Conservation (phyloP, 2,329 filamentous ascomycete genomes). For the Penicillium sp. region DNA sequence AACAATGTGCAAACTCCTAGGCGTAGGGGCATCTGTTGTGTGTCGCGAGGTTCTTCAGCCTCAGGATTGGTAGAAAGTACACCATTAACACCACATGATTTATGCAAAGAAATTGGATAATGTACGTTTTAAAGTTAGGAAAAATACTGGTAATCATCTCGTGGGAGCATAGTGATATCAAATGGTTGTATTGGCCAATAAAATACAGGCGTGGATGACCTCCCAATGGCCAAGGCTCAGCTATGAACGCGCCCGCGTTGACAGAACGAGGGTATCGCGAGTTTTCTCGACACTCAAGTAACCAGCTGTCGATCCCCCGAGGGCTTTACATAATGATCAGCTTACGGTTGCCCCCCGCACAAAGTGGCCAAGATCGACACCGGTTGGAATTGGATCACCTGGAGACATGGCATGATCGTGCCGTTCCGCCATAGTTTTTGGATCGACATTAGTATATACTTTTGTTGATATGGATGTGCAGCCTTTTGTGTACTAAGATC, state of each 20-base stretch:
- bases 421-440: slow-evolving; percentile 2
- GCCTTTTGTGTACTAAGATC: slow-evolving; percentile 10
- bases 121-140: background rate
- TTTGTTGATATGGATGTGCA: background rate
- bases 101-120: background rate
- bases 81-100: background rate
- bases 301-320: background rate
- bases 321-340: background rate
- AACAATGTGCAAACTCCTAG: background rate
- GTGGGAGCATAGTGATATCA: background rate
- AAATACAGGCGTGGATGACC: background rate
- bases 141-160: background rate
- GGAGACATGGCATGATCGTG: slow-evolving; percentile 19
- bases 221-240: background rate
- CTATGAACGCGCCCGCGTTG: background rate
- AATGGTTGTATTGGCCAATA: background rate
- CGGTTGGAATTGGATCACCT: slow-evolving; percentile 19
- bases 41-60: background rate
- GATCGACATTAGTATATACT: background rate
- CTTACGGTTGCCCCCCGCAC: slow-evolving; percentile 4
- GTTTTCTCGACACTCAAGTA: background rate
- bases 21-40: background rate
- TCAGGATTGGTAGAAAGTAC: background rate
- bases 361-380: slow-evolving; percentile 6
- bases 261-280: too few species aligned